Percentiles rank a stretch among this genome's conserved stretches.
Conservation (phyloP, 2,329 filamentous ascomycete species). For the Simplicillium aogashimaense region DNA sequence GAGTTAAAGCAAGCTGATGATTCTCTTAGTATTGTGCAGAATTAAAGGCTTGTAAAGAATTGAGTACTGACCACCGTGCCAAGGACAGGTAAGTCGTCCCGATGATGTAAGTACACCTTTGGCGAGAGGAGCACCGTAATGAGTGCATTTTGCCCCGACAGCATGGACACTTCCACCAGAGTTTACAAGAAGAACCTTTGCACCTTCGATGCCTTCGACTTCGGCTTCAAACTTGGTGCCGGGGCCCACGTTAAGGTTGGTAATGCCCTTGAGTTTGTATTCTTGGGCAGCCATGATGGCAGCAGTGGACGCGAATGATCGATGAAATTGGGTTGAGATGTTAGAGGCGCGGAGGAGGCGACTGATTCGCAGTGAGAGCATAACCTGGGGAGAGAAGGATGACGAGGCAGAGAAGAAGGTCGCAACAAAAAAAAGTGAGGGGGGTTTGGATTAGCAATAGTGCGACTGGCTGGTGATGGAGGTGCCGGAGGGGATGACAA, state of each 20-base stretch:
- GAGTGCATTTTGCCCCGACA: constrained; percentile 73
- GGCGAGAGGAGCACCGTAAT: constrained; percentile 84
- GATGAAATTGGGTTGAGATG: neutral
- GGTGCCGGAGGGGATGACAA: constrained; percentile 1
- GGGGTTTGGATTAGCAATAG: neutral
- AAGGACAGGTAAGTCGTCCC: constrained; percentile 83
- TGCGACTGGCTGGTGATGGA: too few relatives aligned
- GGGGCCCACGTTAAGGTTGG: constrained; percentile 62
- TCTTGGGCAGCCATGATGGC: constrained; percentile 40
- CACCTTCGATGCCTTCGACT: constrained; percentile 78
- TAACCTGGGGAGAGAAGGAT: too few relatives aligned
- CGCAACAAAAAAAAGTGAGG: neutral
- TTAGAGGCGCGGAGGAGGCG: too few relatives aligned
- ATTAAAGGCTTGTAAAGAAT: neutral
- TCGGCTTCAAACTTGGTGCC: constrained; percentile 83
- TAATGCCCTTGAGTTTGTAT: constrained; percentile 67
- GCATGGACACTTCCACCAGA: constrained; percentile 68
- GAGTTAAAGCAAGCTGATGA: constrained; percentile 79
- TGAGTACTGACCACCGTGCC: constrained; percentile 70
- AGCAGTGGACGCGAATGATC: neutral
- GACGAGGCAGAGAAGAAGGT: too few relatives aligned
- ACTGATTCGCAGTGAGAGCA: too few relatives aligned
- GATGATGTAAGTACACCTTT: constrained; percentile 76
- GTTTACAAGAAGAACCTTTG: constrained; percentile 80
- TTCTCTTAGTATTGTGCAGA: neutral